Evolutionary conservation across 2,329 filamentous ascomycete species (phyloP), one percentile per base, ranked within the genome.

Genomic region (Basipetospora chlamydospora): DNA sequence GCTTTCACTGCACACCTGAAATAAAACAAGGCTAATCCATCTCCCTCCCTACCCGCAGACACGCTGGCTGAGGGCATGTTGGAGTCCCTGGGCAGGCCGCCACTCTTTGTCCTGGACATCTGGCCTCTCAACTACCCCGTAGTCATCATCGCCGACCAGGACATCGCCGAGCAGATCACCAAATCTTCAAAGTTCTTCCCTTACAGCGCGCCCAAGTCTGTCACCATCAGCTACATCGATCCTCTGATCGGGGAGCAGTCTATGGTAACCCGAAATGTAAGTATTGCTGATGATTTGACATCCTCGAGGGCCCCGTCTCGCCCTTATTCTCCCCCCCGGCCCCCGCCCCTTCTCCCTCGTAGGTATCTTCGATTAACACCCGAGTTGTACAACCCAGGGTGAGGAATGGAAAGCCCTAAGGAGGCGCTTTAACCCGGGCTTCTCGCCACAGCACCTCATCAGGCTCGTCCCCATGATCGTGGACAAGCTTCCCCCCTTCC

Each of bases 371-470:
- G n/a, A n/a, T 20, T 33, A 13, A 17, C 3, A 23, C 6, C 22
- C 11, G 22, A 23, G 6, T 23, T 11, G 6, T 23, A 6, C 22
- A 11, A 10, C 20, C 20, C 9, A 45, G 35, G 40, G 39, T 2
- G 33, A 45, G 2, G 32, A 36, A n/a, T 49, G 47, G 47, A 47
- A 45, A 33, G 32, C 39, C 15, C 35, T 43, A 17, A 51, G 57
- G n/a, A 56, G 51, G 38, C 46, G 50, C 18, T 56, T 54, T 43
- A 59, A 54, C 41, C 54, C 52, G 1, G 58, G 55, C 1, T 61
- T 60, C 34, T 51, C 58, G 1, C 55, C 53, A 1, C 52, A 57
- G 36, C 53, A 60, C 23, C 46, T 61, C n/a, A 49, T 57, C 40
- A 52, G 47, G 4, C 44, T 60, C 2, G 39, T 60, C 35, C 56